A percentile compares a stretch with the other conserved stretches of the same genome.
Evolutionary conservation across 345 rosid species (phyloP).

Genomic region (Acer negundo): DNA sequence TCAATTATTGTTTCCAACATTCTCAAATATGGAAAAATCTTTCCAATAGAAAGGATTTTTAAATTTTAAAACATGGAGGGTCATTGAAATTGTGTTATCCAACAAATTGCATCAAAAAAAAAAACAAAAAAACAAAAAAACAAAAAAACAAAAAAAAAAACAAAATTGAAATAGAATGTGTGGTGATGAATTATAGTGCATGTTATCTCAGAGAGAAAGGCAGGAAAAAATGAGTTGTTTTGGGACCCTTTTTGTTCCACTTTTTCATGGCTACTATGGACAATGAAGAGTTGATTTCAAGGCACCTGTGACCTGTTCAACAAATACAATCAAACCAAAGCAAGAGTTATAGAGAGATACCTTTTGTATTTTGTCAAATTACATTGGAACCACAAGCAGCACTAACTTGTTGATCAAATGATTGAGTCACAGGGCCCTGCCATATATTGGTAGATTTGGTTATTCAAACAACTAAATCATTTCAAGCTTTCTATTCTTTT

Average conservation of each 20-base stretch:
- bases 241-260: slow-evolving; percentile 10
- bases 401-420: slow-evolving; percentile 4
- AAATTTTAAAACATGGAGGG: too few relatives aligned
- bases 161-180: not conserved
- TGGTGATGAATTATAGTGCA: not conserved
- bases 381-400: slow-evolving; percentile 4
- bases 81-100: too few relatives aligned
- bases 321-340: too few relatives aligned
- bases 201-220: not conserved
- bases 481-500: not conserved
- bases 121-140: not conserved
- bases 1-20: too few relatives aligned
- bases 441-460: too few relatives aligned
- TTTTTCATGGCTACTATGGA: not conserved
- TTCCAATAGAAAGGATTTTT: too few relatives aligned
- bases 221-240: slow-evolving; percentile 5
- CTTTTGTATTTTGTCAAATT: not conserved
- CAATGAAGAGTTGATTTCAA: slow-evolving; percentile 29
- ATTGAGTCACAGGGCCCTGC: not conserved
- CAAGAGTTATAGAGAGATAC: not conserved
- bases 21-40: too few relatives aligned
- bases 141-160: too few relatives aligned
- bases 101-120: too few relatives aligned
- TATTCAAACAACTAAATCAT: too few relatives aligned
- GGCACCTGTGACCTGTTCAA: slow-evolving; percentile 19